Evolutionary conservation across 192 early-diverging fungal genomes (phyloP), one percentile per base, ranked within the genome.

Genomic region (Backusella mclennaniae): DNA sequence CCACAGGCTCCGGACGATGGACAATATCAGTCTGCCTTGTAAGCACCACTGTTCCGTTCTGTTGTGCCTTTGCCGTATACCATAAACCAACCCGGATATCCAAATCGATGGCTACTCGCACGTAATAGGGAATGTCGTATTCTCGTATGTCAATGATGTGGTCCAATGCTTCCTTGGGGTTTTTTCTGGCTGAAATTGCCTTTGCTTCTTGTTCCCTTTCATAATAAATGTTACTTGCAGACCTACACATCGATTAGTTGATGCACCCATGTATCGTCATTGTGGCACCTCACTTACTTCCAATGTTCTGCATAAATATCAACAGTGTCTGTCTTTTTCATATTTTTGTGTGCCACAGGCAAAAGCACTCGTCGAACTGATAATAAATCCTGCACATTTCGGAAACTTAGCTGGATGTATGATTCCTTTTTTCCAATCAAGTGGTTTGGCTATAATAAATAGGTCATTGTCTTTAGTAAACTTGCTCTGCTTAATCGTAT

Each of bases 101-200:
- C 93, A 91, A 87, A 82, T 99, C 97, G 56, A 99, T 98, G 17
- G 97, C 95, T 11, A 95, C 95, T 31, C 98, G 90, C 66, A 95
- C 87, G 79, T 97, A 98, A 83, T 98, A 99, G 46, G 94, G 92
- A n/a, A 99, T 89, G 78, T 99, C 98, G 76, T 93, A 95, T 80
- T 99, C 98, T n/a, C 98, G 90, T 71, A 98, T 90, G 77, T 96
- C 98, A 7, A 93, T 76, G 29, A 99, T 90, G 66, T 88, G 84
- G 67, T 96, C 95, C 7, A 90, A 52, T 38, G 86, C 78, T 35
- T 93, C 91, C 6, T 80, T 72, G 21, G 74, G 74, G 36, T 85
- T 83, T 78, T 79, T 77, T 76, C 82, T 21, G 53, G 79, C 69
- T 67, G 80, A 77, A 53, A 74, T 49, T 15, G 80, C 71, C 5